A percentile compares a stretch with the other conserved stretches of the same genome.
Conservation (phyloP, 179 eudicot genomes). For the Spinacia oleracea region DNA sequence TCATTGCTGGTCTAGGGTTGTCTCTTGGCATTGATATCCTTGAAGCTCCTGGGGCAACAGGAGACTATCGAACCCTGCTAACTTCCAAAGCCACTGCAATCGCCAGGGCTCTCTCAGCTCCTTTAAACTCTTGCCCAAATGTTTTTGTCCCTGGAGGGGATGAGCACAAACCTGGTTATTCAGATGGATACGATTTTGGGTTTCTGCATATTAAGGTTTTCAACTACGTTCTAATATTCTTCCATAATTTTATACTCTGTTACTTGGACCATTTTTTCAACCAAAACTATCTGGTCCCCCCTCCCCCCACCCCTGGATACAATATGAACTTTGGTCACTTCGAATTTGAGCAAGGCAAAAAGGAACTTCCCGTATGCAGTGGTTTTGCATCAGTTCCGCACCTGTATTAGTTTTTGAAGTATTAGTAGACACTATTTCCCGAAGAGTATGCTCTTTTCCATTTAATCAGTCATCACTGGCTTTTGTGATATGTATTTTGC, state of each 20-base stretch:
- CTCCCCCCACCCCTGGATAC: not conserved
- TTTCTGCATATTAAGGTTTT: constrained; percentile 95
- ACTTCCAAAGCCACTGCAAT: constrained; percentile 92
- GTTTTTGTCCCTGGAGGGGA: constrained; percentile 93
- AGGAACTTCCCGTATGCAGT: not conserved
- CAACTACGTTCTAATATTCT: not conserved
- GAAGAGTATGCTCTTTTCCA: not conserved
- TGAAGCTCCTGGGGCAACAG: constrained; percentile 98
- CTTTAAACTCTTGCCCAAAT: constrained; percentile 59
- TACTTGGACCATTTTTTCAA: not conserved
- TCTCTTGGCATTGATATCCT: constrained; percentile 96
- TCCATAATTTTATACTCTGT: not conserved
- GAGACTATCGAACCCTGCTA: constrained; percentile 88
- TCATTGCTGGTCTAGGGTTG: constrained; percentile 92
- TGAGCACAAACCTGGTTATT: constrained; percentile 75
- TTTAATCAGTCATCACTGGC: not conserved
- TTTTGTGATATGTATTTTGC: not conserved
- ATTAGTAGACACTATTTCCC: not conserved
- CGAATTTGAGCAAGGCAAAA: not conserved
- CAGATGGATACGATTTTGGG: constrained; percentile 92
- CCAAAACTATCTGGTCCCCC: not conserved
- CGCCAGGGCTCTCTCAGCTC: constrained; percentile 84
- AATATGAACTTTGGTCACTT: not conserved
- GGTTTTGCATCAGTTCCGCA: not conserved
- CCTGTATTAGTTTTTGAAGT: not conserved